phyloP scores from a whole-genome alignment of 1,139 yeast species.

The Candida smagusa region DNA sequence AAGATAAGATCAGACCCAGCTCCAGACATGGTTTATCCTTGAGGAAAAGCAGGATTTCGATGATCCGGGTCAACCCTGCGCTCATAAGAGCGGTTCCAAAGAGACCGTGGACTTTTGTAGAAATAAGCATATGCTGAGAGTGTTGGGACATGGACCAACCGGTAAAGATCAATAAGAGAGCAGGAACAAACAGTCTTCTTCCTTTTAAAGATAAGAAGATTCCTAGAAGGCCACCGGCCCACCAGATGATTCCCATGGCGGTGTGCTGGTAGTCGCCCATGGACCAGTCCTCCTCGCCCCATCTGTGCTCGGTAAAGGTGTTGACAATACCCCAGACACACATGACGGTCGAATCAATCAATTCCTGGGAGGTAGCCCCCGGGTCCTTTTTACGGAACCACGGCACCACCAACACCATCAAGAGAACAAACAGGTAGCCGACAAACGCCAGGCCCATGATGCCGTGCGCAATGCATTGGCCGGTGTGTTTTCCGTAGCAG shows the following conservation, averaged over 20 bases:
- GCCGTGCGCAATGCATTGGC: slow-evolving; percentile 96
- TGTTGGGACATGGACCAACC: slow-evolving; percentile 96
- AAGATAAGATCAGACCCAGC: slow-evolving; percentile 53
- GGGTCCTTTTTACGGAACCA: slow-evolving; percentile 49
- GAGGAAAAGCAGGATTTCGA: slow-evolving; percentile 73
- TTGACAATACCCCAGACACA: slow-evolving; percentile 89
- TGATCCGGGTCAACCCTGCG: slow-evolving; percentile 71
- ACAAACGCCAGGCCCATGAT: slow-evolving; percentile 92
- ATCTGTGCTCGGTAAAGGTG: slow-evolving; percentile 92
- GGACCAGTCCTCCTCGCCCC: slow-evolving; percentile 85
- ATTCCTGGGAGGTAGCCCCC: slow-evolving; percentile 66
- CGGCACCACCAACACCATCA: slow-evolving; percentile 65
- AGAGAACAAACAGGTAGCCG: slow-evolving; percentile 68
- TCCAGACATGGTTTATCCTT: slow-evolving; percentile 49
- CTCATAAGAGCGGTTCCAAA: slow-evolving; percentile 79
- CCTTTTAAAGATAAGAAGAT: slow-evolving; percentile 66
- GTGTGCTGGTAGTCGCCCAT: slow-evolving; percentile 95
- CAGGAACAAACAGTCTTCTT: slow-evolving; percentile 73
- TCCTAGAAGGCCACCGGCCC: slow-evolving; percentile 90
- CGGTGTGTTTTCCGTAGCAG: slow-evolving; percentile 65
- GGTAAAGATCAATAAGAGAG: slow-evolving; percentile 75
- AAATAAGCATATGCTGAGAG: slow-evolving; percentile 65
- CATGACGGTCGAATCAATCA: slow-evolving; percentile 77
- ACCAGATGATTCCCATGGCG: slow-evolving; percentile 94
- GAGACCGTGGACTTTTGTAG: slow-evolving; percentile 83